Base-by-base conservation (phyloP, 1,284 basidiomycete genomes). In the Papiliotrema nemorosa region DNA sequence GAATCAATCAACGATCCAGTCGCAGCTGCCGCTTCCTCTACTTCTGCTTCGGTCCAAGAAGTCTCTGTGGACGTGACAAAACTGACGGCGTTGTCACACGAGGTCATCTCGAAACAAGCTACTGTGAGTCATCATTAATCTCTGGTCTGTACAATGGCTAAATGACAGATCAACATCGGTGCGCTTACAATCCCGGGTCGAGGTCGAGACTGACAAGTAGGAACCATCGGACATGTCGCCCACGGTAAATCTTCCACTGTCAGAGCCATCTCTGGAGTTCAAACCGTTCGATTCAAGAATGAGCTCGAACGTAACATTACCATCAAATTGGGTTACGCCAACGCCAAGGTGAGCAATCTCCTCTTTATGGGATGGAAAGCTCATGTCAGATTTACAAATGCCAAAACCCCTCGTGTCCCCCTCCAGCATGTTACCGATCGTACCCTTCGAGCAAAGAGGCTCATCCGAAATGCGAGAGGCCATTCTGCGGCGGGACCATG, bases 211-310 rank as follows among this genome's bases (percentile, higher is more conserved):
- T 50, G 29, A 49, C 34, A n/a, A 4, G 55, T 57, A 67, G 89
- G 90, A 58, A 96, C 91, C 31, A 96, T 96, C 67, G 91, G 90
- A 48, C 91, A 96, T 82, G 91, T 94, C 81, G 90, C 90, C 26
- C 94, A 98, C 82, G 94, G 94, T 66, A 97, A 98, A 80, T 97
- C 92, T 47, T 97, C 94, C 7, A 94, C 97, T 46, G 96, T 97
- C 57, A 94, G 97, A 77, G 94, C 94, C 43, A 97, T 98, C 75
- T 97, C 94, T 16, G 94, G 94, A n/a, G 94, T 97, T 13, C 88
- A 90, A 84, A 98, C 94, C 26, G 94, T 98, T 52, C 83, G 94
- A 66, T 98, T 98, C 79, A 98, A 98, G 81, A 97, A 97, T 76
- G 96, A 98, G 76, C 82, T 96, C 49, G 91, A 96, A 55, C 80